These are phyloP conservation scores for Anisodus tanguticus DNA, from an alignment of 257 asterid genomes.

Conservation along the genomic window DNA sequence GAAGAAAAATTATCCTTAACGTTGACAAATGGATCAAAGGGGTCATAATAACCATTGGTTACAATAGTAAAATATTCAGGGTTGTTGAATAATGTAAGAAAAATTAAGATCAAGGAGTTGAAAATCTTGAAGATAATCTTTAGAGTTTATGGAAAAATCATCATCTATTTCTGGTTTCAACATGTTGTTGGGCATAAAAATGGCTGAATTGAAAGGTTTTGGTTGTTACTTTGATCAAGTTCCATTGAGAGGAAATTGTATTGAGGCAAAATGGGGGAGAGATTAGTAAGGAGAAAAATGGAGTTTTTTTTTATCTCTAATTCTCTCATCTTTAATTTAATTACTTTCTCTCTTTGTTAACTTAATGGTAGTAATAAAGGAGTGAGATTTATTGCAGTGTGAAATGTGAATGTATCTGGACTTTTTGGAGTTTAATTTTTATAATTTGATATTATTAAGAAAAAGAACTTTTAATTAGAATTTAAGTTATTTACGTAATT, in stretches of 20 bases:
- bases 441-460: no score
- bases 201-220: slow-evolving; percentile 17
- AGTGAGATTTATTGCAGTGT: slow-evolving; percentile 38
- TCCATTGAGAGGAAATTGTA: slow-evolving; percentile 35
- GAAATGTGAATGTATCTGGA: slow-evolving; percentile 28
- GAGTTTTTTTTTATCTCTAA: neutral
- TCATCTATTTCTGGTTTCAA: slow-evolving; percentile 50
- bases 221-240: slow-evolving; percentile 8
- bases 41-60: slow-evolving; percentile 47
- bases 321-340: neutral
- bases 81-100: slow-evolving; percentile 32
- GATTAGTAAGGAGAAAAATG: neutral
- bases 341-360: slow-evolving; percentile 26
- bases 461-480: no score
- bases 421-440: neutral
- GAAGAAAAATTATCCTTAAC: slow-evolving; percentile 23
- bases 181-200: slow-evolving; percentile 37
- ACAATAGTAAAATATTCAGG: slow-evolving; percentile 40
- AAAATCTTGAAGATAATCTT: slow-evolving; percentile 60
- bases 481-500: neutral
- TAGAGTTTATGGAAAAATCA: slow-evolving; percentile 45
- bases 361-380: slow-evolving; percentile 32
- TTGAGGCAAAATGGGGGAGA: neutral
- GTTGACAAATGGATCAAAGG: slow-evolving; percentile 57
- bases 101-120: slow-evolving; percentile 54